Evolutionary conservation across 148 eudicot genomes (phyloP).

Genomic region (Arctostaphylos glauca): DNA sequence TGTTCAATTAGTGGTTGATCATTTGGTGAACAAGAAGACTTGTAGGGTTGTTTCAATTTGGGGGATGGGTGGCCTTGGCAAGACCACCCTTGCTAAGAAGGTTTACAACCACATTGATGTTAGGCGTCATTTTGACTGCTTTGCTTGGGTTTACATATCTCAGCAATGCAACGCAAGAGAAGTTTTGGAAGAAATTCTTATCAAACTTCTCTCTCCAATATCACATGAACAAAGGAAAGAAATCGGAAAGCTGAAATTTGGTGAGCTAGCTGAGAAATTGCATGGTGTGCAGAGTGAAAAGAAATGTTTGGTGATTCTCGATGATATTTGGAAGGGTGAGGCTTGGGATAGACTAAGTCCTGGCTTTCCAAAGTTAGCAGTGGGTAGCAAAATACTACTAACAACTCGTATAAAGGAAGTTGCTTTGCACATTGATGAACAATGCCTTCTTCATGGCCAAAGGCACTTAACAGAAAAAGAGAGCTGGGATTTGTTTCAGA

Average conservation of each 20-base stretch:
- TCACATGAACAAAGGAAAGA: no score
- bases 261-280: not conserved
- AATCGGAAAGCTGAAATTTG: no score
- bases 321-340: conserved; percentile 14
- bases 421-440: no score
- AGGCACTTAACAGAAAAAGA: no score
- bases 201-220: no score
- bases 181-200: no score
- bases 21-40: not conserved
- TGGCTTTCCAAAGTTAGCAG: no score
- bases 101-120: not conserved
- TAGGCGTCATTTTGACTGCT: conserved; percentile 1
- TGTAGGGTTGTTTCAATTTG: not conserved
- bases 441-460: no score
- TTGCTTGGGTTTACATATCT: conserved; percentile 26
- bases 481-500: no score
- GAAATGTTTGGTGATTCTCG: conserved; percentile 21
- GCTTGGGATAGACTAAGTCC: conserved; percentile 10
- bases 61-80: conserved; percentile 22
- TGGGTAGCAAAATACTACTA: no score
- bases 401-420: no score
- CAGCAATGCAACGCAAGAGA: conserved; percentile 17
- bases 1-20: not conserved
- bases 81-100: conserved; percentile 16
- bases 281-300: not conserved